Conservation (phyloP, 306 rosid species). For the Cucurbita pepo region DNA sequence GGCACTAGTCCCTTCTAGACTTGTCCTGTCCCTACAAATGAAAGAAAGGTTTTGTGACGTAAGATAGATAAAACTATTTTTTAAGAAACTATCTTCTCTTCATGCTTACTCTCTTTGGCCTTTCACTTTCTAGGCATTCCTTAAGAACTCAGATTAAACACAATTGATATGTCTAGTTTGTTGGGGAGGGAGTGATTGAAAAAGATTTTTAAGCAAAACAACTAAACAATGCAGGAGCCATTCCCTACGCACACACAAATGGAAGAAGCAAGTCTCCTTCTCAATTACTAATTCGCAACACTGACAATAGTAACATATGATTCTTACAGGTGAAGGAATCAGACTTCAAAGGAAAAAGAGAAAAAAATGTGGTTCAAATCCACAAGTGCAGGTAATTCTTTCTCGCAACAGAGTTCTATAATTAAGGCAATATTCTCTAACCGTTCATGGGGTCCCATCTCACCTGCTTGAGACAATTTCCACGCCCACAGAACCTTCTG, state of each 20-base stretch:
- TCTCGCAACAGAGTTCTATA: not conserved
- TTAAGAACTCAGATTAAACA: not conserved
- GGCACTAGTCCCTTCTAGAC: slow-evolving; percentile 7
- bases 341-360: slow-evolving; percentile 56
- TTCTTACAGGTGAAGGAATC: slow-evolving; percentile 58
- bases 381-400: slow-evolving; percentile 69
- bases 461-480: slow-evolving; percentile 32
- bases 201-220: too few relatives aligned
- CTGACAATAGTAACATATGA: slow-evolving; percentile 12
- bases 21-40: not conserved
- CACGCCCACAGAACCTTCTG: not conserved
- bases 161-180: not conserved
- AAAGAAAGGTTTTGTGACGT: not conserved
- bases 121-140: not conserved
- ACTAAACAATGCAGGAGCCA: too few relatives aligned
- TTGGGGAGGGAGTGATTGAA: not conserved
- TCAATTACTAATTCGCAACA: not conserved
- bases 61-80: not conserved
- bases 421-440: not conserved
- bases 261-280: not conserved
- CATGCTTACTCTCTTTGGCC: not conserved
- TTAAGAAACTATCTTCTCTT: not conserved
- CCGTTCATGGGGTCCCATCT: slow-evolving; percentile 14
- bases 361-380: slow-evolving; percentile 56
- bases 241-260: not conserved